A percentile compares a stretch with the other conserved stretches of the same genome.
These are phyloP conservation scores for Cercospora janseana DNA, from an alignment of 2,329 filamentous ascomycete species.

Conservation along the genomic window DNA sequence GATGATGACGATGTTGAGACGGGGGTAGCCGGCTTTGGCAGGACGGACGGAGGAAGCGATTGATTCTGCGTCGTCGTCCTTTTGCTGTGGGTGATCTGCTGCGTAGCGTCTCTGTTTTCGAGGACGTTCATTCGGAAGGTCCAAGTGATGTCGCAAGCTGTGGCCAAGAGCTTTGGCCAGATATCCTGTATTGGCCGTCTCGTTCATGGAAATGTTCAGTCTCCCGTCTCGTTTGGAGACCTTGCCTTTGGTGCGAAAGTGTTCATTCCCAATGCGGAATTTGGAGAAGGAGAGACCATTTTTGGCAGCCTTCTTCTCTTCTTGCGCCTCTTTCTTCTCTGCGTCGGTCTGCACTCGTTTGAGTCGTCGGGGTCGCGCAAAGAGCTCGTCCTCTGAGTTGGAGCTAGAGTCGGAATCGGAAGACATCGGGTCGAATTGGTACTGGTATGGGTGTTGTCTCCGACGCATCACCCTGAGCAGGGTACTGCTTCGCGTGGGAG, in stretches of 20 bases:
- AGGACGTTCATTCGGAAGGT: slow-evolving; percentile 32
- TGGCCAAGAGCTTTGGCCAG: slow-evolving; percentile 70
- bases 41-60: slow-evolving; percentile 33
- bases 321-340: slow-evolving; percentile 18
- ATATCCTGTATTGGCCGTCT: slow-evolving; percentile 67
- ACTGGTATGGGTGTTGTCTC: slow-evolving; percentile 27
- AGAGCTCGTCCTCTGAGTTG: slow-evolving; percentile 33
- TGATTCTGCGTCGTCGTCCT: slow-evolving; percentile 26
- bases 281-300: slow-evolving; percentile 45
- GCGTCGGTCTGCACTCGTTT: slow-evolving; percentile 10
- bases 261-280: slow-evolving; percentile 62
- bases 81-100: slow-evolving; percentile 19
- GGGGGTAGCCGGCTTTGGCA: slow-evolving; percentile 40
- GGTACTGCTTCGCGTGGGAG: slow-evolving; percentile 24
- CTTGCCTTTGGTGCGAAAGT: slow-evolving; percentile 63
- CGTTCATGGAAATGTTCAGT: slow-evolving; percentile 69
- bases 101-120: slow-evolving; percentile 36
- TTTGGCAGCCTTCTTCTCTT: slow-evolving; percentile 18
- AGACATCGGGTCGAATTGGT: slow-evolving; percentile 33
- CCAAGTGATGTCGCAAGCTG: slow-evolving; percentile 58
- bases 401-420: slow-evolving; percentile 32
- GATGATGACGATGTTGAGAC: slow-evolving; percentile 77
- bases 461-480: slow-evolving; percentile 27
- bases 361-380: neutral
- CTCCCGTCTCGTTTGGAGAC: slow-evolving; percentile 68